Percentiles rank a stretch among this genome's conserved stretches.
Evolutionary conservation across 2,329 filamentous ascomycete genomes (phyloP).

Genomic region (Sporothrix mexicana): DNA sequence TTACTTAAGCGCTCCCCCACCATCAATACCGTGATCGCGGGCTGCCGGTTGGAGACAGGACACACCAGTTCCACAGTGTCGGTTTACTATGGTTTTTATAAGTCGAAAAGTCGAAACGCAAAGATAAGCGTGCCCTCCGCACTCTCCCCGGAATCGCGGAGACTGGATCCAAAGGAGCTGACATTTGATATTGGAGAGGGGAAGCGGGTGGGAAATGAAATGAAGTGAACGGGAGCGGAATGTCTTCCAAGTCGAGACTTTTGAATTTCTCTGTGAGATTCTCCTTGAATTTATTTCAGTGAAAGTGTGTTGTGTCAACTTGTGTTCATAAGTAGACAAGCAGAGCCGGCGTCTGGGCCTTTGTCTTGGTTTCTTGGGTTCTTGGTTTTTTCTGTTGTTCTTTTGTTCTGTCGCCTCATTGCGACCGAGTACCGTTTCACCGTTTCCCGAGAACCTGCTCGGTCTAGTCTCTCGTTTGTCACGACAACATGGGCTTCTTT

Average conservation of each 20-base stretch:
- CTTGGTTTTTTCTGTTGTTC: not conserved
- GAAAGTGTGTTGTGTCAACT: too few species aligned
- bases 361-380: not conserved
- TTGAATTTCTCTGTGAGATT: too few species aligned
- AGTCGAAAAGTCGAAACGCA: not conserved
- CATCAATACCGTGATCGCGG: not conserved
- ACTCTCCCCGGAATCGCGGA: constrained; percentile 27
- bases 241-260: too few species aligned
- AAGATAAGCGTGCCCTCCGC: not conserved
- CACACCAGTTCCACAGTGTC: constrained; percentile 11
- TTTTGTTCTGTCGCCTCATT: not conserved
- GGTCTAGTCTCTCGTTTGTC: not conserved
- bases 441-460: not conserved
- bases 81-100: constrained; percentile 4
- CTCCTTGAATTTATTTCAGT: too few species aligned
- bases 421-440: not conserved
- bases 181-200: not conserved
- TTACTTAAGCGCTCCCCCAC: not conserved
- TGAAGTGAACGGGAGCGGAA: not conserved
- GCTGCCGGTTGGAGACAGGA: not conserved
- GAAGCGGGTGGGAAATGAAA: constrained; percentile 4
- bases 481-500: constrained; percentile 26
- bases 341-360: not conserved
- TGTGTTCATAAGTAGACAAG: constrained; percentile 17
- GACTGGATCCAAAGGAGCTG: constrained; percentile 9